Conservation (phyloP, 2,329 filamentous ascomycete genomes). For the Calonectria hawksworthii region DNA sequence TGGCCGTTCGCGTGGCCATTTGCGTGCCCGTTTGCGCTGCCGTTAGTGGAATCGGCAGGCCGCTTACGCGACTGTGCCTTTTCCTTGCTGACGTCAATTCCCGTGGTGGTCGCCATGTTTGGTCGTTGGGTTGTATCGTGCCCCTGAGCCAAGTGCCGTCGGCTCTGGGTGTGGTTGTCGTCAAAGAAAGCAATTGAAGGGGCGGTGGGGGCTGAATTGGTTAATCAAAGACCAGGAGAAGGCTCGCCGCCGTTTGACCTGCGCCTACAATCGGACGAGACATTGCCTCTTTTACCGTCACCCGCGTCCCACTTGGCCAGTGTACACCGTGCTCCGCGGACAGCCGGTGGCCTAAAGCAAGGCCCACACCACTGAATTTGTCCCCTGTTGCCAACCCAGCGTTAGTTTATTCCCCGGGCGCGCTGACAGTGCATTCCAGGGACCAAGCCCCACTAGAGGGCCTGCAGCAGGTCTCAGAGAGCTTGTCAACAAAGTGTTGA, state of each 20-base stretch:
- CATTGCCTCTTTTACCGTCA: neutral
- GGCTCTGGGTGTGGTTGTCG: neutral
- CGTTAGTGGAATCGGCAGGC: slow-evolving; percentile 53
- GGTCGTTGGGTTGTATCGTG: neutral
- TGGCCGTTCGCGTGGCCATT: slow-evolving; percentile 56
- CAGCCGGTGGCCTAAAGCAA: neutral
- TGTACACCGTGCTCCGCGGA: slow-evolving; percentile 18
- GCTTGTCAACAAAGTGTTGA: slow-evolving; percentile 4
- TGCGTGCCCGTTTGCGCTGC: slow-evolving; percentile 56
- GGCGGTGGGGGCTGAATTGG: neutral
- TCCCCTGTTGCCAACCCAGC: neutral
- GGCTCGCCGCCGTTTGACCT: neutral
- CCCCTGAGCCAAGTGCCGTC: neutral
- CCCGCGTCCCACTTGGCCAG: neutral
- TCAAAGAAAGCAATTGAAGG: slow-evolving; percentile 6
- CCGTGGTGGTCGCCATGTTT: slow-evolving; percentile 49
- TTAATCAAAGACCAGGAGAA: neutral
- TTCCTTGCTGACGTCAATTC: slow-evolving; percentile 46
- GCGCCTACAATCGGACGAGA: neutral
- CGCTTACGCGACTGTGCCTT: slow-evolving; percentile 58
- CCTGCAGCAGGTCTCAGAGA: neutral
- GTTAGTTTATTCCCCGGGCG: neutral
- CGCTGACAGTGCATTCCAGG: neutral
- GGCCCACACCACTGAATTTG: slow-evolving; percentile 1
- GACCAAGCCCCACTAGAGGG: slow-evolving; percentile 3